phyloP scores from a whole-genome alignment of 2,329 filamentous ascomycete species.

The Apiospora hydei region DNA sequence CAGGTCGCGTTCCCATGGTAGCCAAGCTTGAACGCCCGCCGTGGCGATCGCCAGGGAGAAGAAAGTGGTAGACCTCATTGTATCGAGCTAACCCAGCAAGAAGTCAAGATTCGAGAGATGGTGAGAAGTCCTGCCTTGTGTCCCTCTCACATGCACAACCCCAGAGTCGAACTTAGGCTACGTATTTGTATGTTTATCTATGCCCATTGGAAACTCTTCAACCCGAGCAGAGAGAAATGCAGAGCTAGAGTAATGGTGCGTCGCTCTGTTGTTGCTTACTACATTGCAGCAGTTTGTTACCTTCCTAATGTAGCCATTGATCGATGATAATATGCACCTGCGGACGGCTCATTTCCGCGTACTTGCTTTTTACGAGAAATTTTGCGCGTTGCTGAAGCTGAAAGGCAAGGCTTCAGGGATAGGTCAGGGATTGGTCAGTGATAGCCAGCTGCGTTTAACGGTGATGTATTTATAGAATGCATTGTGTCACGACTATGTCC shows the following conservation, averaged over 20 bases:
- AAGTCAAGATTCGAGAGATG: not conserved
- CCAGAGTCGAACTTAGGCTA: not conserved
- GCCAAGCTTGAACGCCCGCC: constrained; percentile 9
- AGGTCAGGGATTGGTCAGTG: not conserved
- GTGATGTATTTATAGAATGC: not conserved
- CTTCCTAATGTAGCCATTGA: not conserved
- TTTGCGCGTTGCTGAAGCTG: not conserved
- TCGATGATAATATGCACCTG: not conserved
- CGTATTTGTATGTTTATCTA: not conserved
- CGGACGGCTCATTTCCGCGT: not conserved
- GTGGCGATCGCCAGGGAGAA: not conserved
- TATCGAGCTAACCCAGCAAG: not conserved
- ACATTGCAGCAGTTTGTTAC: not conserved
- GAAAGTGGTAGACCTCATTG: constrained; percentile 3
- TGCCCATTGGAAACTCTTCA: not conserved
- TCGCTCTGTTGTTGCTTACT: constrained; percentile 2
- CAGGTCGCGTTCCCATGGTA: constrained; percentile 15
- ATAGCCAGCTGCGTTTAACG: not conserved
- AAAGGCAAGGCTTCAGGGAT: not conserved
- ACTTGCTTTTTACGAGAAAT: not conserved
- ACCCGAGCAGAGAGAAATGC: not conserved
- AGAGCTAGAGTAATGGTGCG: not conserved
- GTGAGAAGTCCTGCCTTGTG: not conserved
- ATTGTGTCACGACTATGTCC: not conserved
- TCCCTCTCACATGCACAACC: not conserved